Evolutionary conservation across 192 early-diverging fungal genomes (phyloP).

Genomic region (Geranomyces michiganensis): DNA sequence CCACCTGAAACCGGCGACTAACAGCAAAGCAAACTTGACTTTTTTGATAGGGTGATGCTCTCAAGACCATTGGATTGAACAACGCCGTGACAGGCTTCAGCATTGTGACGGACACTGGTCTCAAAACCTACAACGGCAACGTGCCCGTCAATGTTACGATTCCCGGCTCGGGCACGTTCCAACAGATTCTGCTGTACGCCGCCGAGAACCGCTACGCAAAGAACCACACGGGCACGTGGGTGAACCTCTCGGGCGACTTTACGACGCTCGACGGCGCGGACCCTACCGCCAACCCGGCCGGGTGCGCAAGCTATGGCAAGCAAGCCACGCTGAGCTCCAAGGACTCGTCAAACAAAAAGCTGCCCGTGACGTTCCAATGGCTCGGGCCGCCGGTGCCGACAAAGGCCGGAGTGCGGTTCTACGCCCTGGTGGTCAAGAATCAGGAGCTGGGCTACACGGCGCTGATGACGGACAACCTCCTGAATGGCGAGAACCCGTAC

Average conservation of each 20-base stretch:
- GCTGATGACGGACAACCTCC: no score
- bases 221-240: constrained; percentile 18
- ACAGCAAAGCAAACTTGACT: background rate
- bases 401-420: background rate
- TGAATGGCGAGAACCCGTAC: no score
- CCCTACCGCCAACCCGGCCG: constrained; percentile 5
- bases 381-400: background rate
- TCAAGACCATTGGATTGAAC: background rate
- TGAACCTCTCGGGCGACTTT: background rate
- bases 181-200: constrained; percentile 8
- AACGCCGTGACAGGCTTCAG: constrained; percentile 6
- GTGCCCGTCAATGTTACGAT: constrained; percentile 7
- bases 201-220: constrained; percentile 1
- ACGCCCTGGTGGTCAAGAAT: background rate
- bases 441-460: background rate
- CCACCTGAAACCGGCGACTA: background rate
- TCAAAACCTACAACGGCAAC: constrained; percentile 8
- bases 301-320: background rate
- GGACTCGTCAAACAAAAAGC: background rate
- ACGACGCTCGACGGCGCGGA: constrained; percentile 10
- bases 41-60: background rate
- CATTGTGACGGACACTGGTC: background rate
- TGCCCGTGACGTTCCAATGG: constrained; percentile 17
- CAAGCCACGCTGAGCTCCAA: background rate
- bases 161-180: constrained; percentile 5